Base-by-base conservation (phyloP, 208 protist genomes). In the Porcisia hertigi region DNA sequence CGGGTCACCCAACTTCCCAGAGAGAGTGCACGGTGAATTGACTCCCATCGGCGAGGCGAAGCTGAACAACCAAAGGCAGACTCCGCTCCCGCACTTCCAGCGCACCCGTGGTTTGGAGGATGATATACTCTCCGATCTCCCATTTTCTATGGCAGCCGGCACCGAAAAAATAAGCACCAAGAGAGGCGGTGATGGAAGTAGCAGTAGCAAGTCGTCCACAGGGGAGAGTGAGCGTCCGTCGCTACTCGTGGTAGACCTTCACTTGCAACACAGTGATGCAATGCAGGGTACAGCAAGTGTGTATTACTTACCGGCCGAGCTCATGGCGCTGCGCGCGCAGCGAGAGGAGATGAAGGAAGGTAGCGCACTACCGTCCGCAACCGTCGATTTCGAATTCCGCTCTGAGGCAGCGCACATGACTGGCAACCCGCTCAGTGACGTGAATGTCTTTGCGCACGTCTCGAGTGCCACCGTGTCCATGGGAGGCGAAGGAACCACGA, bases 11-110 rank as follows among this genome's bases (percentile, higher is more conserved):
- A 90, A 79, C 70, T 96, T 96, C 69, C 83, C 85, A n/a, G 91
- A 92, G 55, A 79, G 79, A 8, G 73, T 96, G 18, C 82, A 89
- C 36, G 91, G 89, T 16, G 89, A 96, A 83, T 74, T 93, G 12
- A 87, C 92, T 49, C 89, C 89, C 0, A 62, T 86, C 62, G 89
- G 88, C 8, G 80, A 81, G 54, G 76, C 82, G n/a, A 41, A 69
- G 16, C 64, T 76, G 5, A 66, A 39, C 7, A 55, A 30, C 12
- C 72, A 73, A 64, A 65, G 74, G 5, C 79, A 83, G 73, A 54
- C 25, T 1, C 23, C 36, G 7, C 80, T 94, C 7, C 83, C 84
- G 4, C 88, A 91, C 73, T 95, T 95, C 60, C 34, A 23, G 3
- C 73, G 83, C 12, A 53, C 72, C 7, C 87, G 87, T 25, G 43